Evolutionary conservation across 768 basidiomycete species (phyloP), one percentile per base, ranked within the genome.

Genomic region (Pleurotus djamor): DNA sequence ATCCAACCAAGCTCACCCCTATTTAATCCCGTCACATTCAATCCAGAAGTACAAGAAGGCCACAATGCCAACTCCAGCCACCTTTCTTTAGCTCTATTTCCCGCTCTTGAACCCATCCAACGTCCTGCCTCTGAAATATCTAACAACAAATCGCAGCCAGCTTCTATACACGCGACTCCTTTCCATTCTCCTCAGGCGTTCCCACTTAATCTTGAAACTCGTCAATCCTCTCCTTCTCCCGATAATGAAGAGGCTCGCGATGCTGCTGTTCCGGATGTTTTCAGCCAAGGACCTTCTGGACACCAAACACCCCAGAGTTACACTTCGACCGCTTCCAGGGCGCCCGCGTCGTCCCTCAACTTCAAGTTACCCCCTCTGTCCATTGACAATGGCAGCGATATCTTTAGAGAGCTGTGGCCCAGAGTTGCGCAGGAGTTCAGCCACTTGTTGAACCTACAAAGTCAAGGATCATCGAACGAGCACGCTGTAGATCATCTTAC

Each of bases 341-440:
- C 33, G 14, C 41, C 59, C 6, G 36, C 35, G 17, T 51, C 54
- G 34, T 50, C 54, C 21, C 21, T 28, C 6, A 56, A 38, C 9
- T 63, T 63, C 59, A 58, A 54, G 36, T 54, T 63, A 13, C 62
- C 62, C 8, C 62, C 62, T 32, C 62, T 61, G 16, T 49, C 48
- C 38, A 52, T 62, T 5, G 62, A 58, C 44, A 32, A 63, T 13
- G 28, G 52, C 36, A 43, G 61, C 56, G 68, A 72, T 55, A 54
- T 65, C 50, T 57, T 67, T 55, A 55, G 64, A 59, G 62, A 70
- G 52, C 59, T 71, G 56, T 76, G 75, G 75, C 74, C 73, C 5
- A 72, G 65, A 59, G 69, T 72, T 17, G 70, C 69, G 32, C 73
- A 75, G 59, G 76, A 78, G 62, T 70, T 76, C 61, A 66, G 66